Percentiles rank a stretch among this genome's conserved stretches.
phyloP scores from a whole-genome alignment of 2,329 filamentous ascomycete genomes.

The Trichoderma sp. region DNA sequence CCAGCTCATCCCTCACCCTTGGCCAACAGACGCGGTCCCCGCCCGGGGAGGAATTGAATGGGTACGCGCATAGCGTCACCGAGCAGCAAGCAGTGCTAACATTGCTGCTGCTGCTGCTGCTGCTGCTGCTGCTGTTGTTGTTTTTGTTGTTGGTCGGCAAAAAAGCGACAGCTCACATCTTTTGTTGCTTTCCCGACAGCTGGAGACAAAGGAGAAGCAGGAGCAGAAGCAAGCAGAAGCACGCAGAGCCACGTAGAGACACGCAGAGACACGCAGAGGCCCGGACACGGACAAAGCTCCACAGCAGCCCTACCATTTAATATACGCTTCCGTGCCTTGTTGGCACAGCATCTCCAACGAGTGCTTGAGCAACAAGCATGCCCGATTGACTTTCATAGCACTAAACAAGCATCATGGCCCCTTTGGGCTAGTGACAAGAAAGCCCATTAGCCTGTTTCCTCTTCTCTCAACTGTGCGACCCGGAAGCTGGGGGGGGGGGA shows the following conservation, averaged over 20 bases:
- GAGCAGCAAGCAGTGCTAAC: not conserved
- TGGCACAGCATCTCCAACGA: not conserved
- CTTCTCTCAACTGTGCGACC: slow-evolving; percentile 8
- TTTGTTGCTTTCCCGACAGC: not conserved
- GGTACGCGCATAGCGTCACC: not conserved
- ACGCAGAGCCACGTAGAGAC: no score
- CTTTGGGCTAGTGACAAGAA: not conserved
- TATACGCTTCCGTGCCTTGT: not conserved
- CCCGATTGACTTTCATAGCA: not conserved
- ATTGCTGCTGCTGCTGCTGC: not conserved
- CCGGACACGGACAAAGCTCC: not conserved
- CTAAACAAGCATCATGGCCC: not conserved
- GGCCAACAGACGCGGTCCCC: slow-evolving; percentile 5
- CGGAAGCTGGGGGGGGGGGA: slow-evolving; percentile 17
- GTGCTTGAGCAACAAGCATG: not conserved
- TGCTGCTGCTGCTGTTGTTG: no score
- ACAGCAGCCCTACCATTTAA: slow-evolving; percentile 7
- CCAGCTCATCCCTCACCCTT: slow-evolving; percentile 4
- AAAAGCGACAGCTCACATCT: not conserved
- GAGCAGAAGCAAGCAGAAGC: no score
- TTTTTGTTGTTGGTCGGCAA: not conserved
- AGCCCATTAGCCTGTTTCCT: slow-evolving; percentile 8
- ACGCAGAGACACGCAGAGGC: no score
- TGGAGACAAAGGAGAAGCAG: not conserved
- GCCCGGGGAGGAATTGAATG: not conserved